phyloP scores from a whole-genome alignment of 2,329 filamentous ascomycete genomes.

The Aspergillus latus region DNA sequence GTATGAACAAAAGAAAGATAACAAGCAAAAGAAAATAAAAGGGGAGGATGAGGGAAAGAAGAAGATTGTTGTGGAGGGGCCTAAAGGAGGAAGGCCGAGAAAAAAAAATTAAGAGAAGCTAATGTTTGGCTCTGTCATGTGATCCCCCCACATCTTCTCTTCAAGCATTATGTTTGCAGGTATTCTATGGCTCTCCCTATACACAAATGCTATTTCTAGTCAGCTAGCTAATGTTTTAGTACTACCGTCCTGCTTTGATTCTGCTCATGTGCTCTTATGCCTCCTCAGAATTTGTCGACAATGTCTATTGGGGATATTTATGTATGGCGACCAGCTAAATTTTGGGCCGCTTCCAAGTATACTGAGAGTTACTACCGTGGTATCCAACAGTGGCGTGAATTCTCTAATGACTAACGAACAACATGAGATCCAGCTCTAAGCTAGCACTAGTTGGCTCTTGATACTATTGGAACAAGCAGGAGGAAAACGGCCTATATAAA shows the following conservation, averaged over 20 bases:
- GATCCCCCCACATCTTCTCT: neutral
- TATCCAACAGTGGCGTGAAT: neutral
- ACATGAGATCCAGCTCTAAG: neutral
- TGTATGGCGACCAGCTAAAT: neutral
- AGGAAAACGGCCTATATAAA: neutral
- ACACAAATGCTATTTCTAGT: too few relatives aligned
- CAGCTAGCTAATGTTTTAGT: too few relatives aligned
- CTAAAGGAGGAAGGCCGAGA: constrained; percentile 10
- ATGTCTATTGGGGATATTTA: neutral
- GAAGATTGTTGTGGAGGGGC: constrained; percentile 16
- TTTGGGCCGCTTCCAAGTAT: neutral
- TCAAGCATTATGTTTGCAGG: too few relatives aligned
- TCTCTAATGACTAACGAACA: neutral
- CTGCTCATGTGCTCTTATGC: too few relatives aligned
- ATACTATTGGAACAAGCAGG: constrained; percentile 1
- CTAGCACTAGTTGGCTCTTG: neutral
- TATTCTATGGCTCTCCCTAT: too few relatives aligned
- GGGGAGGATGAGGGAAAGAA: constrained; percentile 22
- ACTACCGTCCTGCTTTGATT: too few relatives aligned
- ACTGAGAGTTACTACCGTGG: neutral
- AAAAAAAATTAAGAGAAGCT: constrained; percentile 18
- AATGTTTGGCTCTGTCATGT: constrained; percentile 13
- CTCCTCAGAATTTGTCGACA: too few relatives aligned
- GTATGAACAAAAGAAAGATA: constrained; percentile 27
- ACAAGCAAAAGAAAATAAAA: constrained; percentile 22